Conservation (phyloP, 345 rosid species). For the Camelina hispida region DNA sequence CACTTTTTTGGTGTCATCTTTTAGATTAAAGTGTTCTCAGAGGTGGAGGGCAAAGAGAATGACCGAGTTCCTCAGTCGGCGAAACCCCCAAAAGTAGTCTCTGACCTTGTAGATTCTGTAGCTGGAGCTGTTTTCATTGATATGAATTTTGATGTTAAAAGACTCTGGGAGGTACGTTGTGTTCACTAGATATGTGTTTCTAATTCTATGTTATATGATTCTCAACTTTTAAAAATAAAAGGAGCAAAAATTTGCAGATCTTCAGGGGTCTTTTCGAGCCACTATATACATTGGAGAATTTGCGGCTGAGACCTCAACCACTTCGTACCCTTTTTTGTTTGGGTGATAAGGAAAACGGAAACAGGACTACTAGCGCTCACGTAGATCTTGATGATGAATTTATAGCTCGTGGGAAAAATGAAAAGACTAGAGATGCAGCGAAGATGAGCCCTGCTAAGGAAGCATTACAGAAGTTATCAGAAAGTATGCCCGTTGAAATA, state of each 20-base stretch:
- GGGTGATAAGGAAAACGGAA: not conserved
- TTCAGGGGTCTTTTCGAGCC: constrained; percentile 1
- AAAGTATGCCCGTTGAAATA: constrained; percentile 21
- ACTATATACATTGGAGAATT: not conserved
- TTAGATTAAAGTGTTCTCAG: constrained; percentile 38
- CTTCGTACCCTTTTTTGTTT: no score
- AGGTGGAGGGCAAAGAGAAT: constrained; percentile 54
- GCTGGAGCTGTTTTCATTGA: constrained; percentile 74
- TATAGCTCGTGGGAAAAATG: constrained; percentile 50
- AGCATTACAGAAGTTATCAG: constrained; percentile 51
- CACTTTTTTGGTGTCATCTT: no score
- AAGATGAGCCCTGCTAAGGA: constrained; percentile 57
- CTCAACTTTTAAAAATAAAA: no score
- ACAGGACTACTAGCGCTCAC: no score
- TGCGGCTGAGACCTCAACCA: not conserved
- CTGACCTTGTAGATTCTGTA: constrained; percentile 70
- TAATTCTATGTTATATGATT: no score
- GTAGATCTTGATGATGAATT: constrained; percentile 56
- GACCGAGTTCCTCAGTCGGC: constrained; percentile 36
- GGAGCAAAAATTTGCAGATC: not conserved
- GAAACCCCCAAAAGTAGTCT: constrained; percentile 64
- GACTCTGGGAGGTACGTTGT: constrained; percentile 64
- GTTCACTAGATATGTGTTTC: not conserved
- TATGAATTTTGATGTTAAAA: constrained; percentile 51
- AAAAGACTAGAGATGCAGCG: constrained; percentile 47